These are phyloP conservation scores for Sugiyamaella smithiae DNA, from an alignment of 805 yeast genomes.

Conservation along the genomic window DNA sequence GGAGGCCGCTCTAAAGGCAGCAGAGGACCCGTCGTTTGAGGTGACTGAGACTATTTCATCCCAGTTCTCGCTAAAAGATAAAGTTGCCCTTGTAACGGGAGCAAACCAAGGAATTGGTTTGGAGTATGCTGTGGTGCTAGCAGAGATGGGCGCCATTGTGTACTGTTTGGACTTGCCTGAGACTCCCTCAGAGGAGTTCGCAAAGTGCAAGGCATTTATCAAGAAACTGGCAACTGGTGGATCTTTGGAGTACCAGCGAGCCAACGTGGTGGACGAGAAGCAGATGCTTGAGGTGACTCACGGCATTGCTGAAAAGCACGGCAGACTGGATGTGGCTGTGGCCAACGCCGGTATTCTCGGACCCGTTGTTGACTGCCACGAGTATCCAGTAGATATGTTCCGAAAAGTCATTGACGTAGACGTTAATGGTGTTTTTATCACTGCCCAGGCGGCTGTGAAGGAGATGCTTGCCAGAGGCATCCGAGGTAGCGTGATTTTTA, in stretches of 20 bases:
- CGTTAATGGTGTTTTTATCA: conserved; percentile 66
- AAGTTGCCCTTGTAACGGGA: conserved; percentile 45
- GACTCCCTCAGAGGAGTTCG: conserved; percentile 27
- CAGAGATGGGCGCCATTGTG: conserved; percentile 45
- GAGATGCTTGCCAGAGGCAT: conserved; percentile 57
- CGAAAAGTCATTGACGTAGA: conserved; percentile 63
- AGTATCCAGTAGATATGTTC: conserved; percentile 58
- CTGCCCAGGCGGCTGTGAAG: conserved; percentile 66
- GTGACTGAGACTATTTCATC: conserved; percentile 30
- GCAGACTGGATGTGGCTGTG: conserved; percentile 59
- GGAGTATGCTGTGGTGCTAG: conserved; percentile 42
- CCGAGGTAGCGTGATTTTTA: conserved; percentile 65
- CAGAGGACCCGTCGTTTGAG: conserved; percentile 24
- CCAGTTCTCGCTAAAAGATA: conserved; percentile 43
- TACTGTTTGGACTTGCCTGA: conserved; percentile 35
- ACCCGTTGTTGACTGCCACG: conserved; percentile 45
- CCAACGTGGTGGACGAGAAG: conserved; percentile 51
- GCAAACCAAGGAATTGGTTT: conserved; percentile 45
- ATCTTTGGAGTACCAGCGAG: conserved; percentile 36
- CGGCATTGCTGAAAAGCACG: conserved; percentile 48
- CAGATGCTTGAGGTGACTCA: conserved; percentile 42
- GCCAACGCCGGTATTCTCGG: conserved; percentile 70
- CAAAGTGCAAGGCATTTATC: conserved; percentile 24
- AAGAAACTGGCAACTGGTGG: conserved; percentile 34
- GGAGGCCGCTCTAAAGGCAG: conserved; percentile 30